These are phyloP conservation scores for Corrigiola litoralis DNA, from an alignment of 179 eudicot species.

Conservation along the genomic window DNA sequence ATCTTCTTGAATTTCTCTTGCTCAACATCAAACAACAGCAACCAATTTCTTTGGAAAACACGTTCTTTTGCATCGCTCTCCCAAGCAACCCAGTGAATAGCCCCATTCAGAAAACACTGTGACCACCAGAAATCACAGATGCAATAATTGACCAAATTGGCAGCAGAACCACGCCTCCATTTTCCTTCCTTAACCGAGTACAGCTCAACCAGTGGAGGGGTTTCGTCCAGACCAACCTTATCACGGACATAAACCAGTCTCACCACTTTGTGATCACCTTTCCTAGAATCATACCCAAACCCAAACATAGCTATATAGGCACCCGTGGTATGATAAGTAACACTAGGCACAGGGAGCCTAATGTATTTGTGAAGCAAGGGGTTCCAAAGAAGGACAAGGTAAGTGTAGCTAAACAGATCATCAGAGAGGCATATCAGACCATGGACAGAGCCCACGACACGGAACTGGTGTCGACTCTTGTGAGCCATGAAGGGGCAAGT, in stretches of 20 bases:
- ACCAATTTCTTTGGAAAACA: conserved; percentile 1
- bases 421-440: conserved; percentile 20
- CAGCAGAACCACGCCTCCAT: conserved; percentile 18
- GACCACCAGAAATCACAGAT: conserved; percentile 19
- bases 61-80: neutral
- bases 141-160: neutral
- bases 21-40: conserved; percentile 21
- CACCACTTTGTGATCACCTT: conserved; percentile 18
- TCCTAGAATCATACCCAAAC: conserved; percentile 22
- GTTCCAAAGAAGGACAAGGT: conserved; percentile 14
- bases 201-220: conserved; percentile 10
- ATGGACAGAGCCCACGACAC: conserved; percentile 18
- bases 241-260: conserved; percentile 8
- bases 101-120: conserved; percentile 14
- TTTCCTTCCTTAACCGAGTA: conserved; percentile 17
- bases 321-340: neutral
- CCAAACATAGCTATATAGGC: conserved; percentile 14
- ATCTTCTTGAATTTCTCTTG: conserved; percentile 14
- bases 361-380: conserved; percentile 15
- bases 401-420: conserved; percentile 9
- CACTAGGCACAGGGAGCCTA: conserved; percentile 9
- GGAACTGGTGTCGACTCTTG: neutral
- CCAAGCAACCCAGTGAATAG: conserved; percentile 24
- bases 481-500: neutral
- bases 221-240: neutral